Evolutionary conservation across 2,329 filamentous ascomycete species (phyloP).

Genomic region (Ophiocordyceps robertsii): DNA sequence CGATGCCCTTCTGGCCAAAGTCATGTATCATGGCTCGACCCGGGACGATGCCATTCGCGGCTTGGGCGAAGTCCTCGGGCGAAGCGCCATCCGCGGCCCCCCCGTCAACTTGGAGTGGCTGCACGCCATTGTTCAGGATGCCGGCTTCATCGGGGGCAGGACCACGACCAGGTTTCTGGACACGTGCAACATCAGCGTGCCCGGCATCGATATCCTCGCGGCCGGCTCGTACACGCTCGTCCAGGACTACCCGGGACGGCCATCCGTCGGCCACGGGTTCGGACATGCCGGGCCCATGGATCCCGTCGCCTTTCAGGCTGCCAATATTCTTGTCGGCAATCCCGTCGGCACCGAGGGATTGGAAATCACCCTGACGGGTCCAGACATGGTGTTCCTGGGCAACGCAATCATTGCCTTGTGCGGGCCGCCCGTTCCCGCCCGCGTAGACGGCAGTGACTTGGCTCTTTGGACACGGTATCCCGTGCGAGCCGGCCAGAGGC

Average conservation of each 20-base stretch:
- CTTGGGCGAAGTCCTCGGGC: conserved; percentile 19
- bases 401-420: conserved; percentile 42
- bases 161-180: conserved; percentile 43
- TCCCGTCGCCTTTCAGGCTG: conserved; percentile 38
- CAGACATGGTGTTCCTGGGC: conserved; percentile 40
- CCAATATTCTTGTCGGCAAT: conserved; percentile 48
- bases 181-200: conserved; percentile 31
- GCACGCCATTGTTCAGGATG: conserved; percentile 29
- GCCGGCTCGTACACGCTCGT: conserved; percentile 44
- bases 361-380: conserved; percentile 47
- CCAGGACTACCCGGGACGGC: conserved; percentile 44
- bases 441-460: conserved; percentile 31
- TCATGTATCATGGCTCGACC: conserved; percentile 38
- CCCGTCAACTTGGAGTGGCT: conserved; percentile 44
- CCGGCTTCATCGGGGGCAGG: conserved; percentile 30
- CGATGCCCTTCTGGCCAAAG: conserved; percentile 42
- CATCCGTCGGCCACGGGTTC: conserved; percentile 41
- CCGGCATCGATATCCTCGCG: conserved; percentile 40
- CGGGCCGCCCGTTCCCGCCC: conserved; percentile 38
- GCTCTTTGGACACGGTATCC: conserved; percentile 42
- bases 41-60: conserved; percentile 25
- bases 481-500: conserved; percentile 29
- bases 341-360: conserved; percentile 33
- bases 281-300: conserved; percentile 50
- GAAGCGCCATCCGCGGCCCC: conserved; percentile 30